phyloP scores from a whole-genome alignment of 441 rosid genomes.

The Mallotus repandus region DNA sequence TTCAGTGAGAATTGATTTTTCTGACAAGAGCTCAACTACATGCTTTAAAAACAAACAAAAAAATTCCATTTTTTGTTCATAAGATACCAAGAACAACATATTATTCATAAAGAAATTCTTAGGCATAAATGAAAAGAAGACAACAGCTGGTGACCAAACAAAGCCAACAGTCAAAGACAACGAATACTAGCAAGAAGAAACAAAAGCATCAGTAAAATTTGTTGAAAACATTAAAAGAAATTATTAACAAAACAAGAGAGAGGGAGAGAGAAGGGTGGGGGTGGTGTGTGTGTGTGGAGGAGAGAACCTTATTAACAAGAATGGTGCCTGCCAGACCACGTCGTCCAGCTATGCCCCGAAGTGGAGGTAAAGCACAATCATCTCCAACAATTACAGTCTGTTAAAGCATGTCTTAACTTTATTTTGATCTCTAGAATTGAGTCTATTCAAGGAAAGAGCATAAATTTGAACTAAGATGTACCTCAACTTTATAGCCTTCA shows the following conservation, averaged over 20 bases:
- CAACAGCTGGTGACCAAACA: neutral
- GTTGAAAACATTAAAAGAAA: neutral
- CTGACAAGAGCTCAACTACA: neutral
- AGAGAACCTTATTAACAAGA: slow-evolving; percentile 81
- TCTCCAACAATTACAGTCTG: slow-evolving; percentile 96
- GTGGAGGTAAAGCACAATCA: slow-evolving; percentile 98
- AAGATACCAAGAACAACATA: neutral
- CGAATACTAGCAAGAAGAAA: neutral
- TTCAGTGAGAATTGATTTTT: neutral
- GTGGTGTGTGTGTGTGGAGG: too few relatives aligned
- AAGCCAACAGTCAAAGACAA: neutral
- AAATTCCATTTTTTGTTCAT: too few relatives aligned
- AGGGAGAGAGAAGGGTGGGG: slow-evolving; percentile 7
- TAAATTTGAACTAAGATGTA: slow-evolving; percentile 28
- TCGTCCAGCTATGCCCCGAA: slow-evolving; percentile 84
- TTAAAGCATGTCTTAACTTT: slow-evolving; percentile 19
- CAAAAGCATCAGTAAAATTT: neutral
- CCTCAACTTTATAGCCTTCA: slow-evolving; percentile 96
- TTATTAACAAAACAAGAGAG: neutral
- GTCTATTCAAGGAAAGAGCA: slow-evolving; percentile 7
- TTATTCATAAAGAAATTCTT: neutral
- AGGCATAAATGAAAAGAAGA: neutral
- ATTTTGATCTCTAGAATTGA: slow-evolving; percentile 10
- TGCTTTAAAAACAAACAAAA: neutral
- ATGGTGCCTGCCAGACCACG: slow-evolving; percentile 98